These are phyloP conservation scores for Puccinia polysora DNA, from an alignment of 1,284 basidiomycete genomes.

Conservation along the genomic window DNA sequence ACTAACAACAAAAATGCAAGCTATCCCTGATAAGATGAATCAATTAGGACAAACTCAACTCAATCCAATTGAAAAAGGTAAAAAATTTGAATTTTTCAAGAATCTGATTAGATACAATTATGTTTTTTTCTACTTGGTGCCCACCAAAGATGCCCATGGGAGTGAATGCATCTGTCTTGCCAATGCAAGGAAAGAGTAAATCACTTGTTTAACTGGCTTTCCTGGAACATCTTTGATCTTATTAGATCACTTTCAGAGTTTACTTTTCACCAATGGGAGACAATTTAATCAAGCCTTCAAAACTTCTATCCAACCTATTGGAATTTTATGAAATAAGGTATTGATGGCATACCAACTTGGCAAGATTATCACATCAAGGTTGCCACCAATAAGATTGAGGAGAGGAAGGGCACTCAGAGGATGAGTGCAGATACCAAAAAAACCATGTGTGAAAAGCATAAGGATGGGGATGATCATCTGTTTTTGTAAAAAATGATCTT, in stretches of 20 bases:
- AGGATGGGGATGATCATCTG: too few species aligned
- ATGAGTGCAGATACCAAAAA: constrained; percentile 81
- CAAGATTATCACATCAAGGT: constrained; percentile 72
- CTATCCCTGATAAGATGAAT: background rate
- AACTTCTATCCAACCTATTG: constrained; percentile 76
- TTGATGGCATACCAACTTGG: constrained; percentile 85
- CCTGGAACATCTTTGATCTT: constrained; percentile 50
- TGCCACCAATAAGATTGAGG: constrained; percentile 61
- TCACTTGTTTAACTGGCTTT: constrained; percentile 51
- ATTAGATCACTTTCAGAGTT: constrained; percentile 47
- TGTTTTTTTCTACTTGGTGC: constrained; percentile 50
- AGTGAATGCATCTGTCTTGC: constrained; percentile 51
- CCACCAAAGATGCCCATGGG: constrained; percentile 51
- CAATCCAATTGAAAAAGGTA: constrained; percentile 18
- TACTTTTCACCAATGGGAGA: constrained; percentile 83
- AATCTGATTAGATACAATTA: constrained; percentile 30
- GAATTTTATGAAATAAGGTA: constrained; percentile 85
- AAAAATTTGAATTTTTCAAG: constrained; percentile 46
- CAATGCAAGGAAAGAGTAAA: constrained; percentile 49
- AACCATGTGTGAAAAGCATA: too few species aligned
- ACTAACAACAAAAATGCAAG: too few species aligned
- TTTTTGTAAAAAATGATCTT: background rate
- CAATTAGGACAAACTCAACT: too few species aligned
- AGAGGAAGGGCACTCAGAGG: constrained; percentile 59
- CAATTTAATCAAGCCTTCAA: constrained; percentile 89